A percentile compares a stretch with the other conserved stretches of the same genome.
Conservation (phyloP, 805 yeast genomes). For the Starmerella floricola region DNA sequence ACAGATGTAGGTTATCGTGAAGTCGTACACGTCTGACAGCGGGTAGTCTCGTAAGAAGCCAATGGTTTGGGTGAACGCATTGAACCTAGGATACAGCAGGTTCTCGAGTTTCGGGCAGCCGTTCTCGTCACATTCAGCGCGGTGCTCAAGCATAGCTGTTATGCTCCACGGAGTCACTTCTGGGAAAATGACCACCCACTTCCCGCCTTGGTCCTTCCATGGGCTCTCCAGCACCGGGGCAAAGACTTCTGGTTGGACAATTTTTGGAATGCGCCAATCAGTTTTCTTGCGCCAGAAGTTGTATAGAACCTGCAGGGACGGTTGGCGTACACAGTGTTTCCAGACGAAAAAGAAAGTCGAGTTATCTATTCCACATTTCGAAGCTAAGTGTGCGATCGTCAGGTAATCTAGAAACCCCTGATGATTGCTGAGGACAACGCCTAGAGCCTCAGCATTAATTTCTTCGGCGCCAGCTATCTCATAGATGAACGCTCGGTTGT, state of each 20-base stretch:
- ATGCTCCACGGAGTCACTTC: constrained; percentile 46
- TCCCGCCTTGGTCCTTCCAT: constrained; percentile 11
- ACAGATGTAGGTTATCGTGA: constrained; percentile 39
- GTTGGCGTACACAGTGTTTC: constrained; percentile 24
- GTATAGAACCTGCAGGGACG: constrained; percentile 15
- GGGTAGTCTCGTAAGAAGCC: constrained; percentile 22
- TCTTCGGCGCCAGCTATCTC: constrained; percentile 15
- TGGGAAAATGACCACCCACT: constrained; percentile 63
- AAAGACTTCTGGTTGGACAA: constrained; percentile 11
- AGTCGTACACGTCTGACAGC: constrained; percentile 37
- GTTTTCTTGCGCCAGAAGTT: constrained; percentile 16
- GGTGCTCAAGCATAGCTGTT: constrained; percentile 36
- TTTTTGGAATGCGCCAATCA: constrained; percentile 26
- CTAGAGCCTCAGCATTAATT: constrained; percentile 24
- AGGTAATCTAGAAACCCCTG: constrained; percentile 55
- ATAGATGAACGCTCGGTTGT: constrained; percentile 7
- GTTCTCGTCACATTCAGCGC: constrained; percentile 41
- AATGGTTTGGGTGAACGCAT: constrained; percentile 24
- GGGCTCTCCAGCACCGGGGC: constrained; percentile 16
- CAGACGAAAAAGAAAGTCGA: constrained; percentile 31
- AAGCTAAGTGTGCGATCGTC: constrained; percentile 33
- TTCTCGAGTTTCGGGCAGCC: constrained; percentile 50
- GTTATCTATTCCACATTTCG: constrained; percentile 26
- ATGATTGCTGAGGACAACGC: constrained; percentile 44
- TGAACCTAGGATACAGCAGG: constrained; percentile 65